Evolutionary conservation across 2,329 filamentous ascomycete species (phyloP).

Genomic region (Penicillium brevicompactum): DNA sequence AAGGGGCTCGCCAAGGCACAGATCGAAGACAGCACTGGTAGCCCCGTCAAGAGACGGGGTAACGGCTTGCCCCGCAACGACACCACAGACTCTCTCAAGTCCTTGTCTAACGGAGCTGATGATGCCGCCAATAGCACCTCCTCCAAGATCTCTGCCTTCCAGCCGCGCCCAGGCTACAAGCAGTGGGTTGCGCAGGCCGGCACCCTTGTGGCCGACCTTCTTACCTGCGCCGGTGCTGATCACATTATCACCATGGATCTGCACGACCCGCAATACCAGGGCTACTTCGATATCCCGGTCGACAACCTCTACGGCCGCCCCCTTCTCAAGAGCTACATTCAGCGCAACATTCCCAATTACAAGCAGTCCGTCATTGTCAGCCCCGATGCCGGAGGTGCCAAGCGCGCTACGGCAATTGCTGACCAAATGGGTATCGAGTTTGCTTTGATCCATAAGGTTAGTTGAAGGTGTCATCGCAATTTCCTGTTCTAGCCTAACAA

Average conservation of each 20-base stretch:
- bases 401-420: constrained; percentile 92
- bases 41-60: constrained; percentile 47
- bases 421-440: constrained; percentile 93
- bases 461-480: constrained; percentile 15
- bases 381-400: constrained; percentile 93
- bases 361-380: constrained; percentile 89
- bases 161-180: constrained; percentile 90
- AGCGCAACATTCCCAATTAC: constrained; percentile 80
- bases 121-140: constrained; percentile 63
- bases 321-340: constrained; percentile 65
- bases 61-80: constrained; percentile 44
- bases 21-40: constrained; percentile 54
- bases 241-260: constrained; percentile 98
- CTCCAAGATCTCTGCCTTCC: constrained; percentile 63
- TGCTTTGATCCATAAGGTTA: constrained; percentile 95
- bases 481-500: constrained; percentile 23
- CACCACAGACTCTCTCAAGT: constrained; percentile 42
- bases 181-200: constrained; percentile 98
- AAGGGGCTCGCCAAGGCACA: constrained; percentile 72
- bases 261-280: constrained; percentile 94
- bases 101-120: constrained; percentile 56
- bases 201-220: constrained; percentile 87
- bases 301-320: constrained; percentile 84
- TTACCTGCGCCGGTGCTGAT: constrained; percentile 94
- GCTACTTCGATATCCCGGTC: constrained; percentile 97